These are phyloP conservation scores for Rosa rugosa DNA, from an alignment of 306 rosid species.

Conservation along the genomic window DNA sequence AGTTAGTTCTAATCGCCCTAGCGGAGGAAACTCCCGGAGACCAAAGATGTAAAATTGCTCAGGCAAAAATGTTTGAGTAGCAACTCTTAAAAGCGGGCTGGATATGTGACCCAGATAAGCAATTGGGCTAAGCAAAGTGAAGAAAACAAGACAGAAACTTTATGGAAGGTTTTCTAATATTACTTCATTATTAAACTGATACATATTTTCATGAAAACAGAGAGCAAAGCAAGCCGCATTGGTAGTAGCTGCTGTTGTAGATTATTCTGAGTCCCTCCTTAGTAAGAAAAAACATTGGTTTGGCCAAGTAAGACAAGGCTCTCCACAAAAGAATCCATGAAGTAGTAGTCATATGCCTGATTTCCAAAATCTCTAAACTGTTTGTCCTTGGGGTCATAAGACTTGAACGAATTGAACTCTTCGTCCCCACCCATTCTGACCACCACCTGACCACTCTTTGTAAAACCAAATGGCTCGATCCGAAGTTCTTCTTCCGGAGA, in stretches of 20 bases:
- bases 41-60: slow-evolving; percentile 47
- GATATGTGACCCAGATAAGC: slow-evolving; percentile 34
- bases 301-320: not conserved
- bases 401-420: not conserved
- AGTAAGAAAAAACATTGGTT: not conserved
- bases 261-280: not conserved
- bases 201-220: no score
- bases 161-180: no score
- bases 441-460: not conserved
- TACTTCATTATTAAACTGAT: no score
- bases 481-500: not conserved
- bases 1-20: slow-evolving; percentile 34
- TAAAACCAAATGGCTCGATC: not conserved
- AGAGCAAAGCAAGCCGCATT: not conserved
- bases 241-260: not conserved
- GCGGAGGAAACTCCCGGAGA: slow-evolving; percentile 43
- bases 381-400: not conserved
- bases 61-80: slow-evolving; percentile 31
- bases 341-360: not conserved
- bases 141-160: no score
- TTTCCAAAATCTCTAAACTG: not conserved
- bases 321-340: not conserved
- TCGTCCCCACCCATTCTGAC: not conserved
- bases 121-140: no score
- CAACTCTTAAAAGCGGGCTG: slow-evolving; percentile 41